These are phyloP conservation scores for Mortierella sp. DNA, from an alignment of 371 early-diverging fungal genomes.

Conservation along the genomic window DNA sequence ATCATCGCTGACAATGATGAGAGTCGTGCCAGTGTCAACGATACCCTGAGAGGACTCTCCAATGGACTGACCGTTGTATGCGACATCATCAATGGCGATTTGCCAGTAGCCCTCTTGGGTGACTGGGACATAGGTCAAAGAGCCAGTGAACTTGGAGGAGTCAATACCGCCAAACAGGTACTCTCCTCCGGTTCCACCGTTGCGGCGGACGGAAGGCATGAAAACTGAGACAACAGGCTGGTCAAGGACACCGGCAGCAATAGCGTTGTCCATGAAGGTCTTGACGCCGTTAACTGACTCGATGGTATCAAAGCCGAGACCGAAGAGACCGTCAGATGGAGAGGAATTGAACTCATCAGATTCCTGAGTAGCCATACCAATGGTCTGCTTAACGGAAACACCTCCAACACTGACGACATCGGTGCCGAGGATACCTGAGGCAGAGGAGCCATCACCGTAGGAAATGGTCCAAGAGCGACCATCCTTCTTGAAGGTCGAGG, in stretches of 20 bases:
- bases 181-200: slow-evolving; percentile 59
- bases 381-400: slow-evolving; percentile 55
- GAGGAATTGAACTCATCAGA: slow-evolving; percentile 46
- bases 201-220: slow-evolving; percentile 43
- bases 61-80: slow-evolving; percentile 19
- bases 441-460: slow-evolving; percentile 61
- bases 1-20: slow-evolving; percentile 44
- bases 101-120: slow-evolving; percentile 70
- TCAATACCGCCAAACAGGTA: slow-evolving; percentile 73
- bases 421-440: slow-evolving; percentile 57
- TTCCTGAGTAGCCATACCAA: slow-evolving; percentile 58
- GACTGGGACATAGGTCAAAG: slow-evolving; percentile 71
- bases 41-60: slow-evolving; percentile 38
- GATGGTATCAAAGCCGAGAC: slow-evolving; percentile 58
- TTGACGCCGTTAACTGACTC: slow-evolving; percentile 12
- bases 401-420: slow-evolving; percentile 61
- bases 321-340: slow-evolving; percentile 59
- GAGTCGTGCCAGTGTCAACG: slow-evolving; percentile 13
- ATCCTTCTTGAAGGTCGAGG: slow-evolving; percentile 57
- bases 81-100: slow-evolving; percentile 29
- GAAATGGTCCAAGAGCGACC: slow-evolving; percentile 57
- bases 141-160: slow-evolving; percentile 64
- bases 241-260: slow-evolving; percentile 48
- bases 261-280: slow-evolving; percentile 16
- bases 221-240: slow-evolving; percentile 60